A percentile compares a stretch with the other conserved stretches of the same genome.
phyloP scores from a whole-genome alignment of 257 asterid genomes.

The Fraxinus anomala region DNA sequence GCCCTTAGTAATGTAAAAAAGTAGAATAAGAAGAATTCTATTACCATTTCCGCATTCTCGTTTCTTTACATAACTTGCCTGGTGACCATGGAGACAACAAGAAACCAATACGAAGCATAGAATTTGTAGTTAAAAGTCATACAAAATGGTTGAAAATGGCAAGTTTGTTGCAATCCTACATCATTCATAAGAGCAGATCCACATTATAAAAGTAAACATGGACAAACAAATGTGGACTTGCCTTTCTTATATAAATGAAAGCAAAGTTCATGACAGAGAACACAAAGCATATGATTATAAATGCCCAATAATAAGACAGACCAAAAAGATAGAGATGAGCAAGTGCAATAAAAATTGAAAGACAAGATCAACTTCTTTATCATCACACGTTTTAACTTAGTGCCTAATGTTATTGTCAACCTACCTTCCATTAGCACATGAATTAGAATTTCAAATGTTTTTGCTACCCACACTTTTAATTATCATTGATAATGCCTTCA shows the following conservation, averaged over 20 bases:
- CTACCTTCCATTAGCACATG: too few species aligned
- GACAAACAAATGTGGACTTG: background rate
- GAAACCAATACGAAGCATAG: background rate
- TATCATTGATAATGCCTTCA: too few species aligned
- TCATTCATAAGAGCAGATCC: background rate
- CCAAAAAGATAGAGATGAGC: background rate
- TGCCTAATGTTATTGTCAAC: background rate
- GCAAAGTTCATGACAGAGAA: background rate
- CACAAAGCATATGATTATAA: background rate
- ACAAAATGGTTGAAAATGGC: background rate
- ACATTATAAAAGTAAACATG: background rate
- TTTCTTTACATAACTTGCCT: too few species aligned
- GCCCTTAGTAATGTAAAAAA: too few species aligned
- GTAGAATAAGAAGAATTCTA: too few species aligned
- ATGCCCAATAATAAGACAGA: background rate
- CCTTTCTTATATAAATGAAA: background rate
- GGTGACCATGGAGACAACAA: background rate
- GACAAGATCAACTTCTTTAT: too few species aligned
- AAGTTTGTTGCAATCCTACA: background rate
- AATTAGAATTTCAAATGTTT: too few species aligned
- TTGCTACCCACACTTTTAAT: too few species aligned
- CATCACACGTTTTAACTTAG: background rate
- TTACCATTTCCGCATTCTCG: too few species aligned
- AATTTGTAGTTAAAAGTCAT: background rate
- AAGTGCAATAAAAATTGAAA: background rate